phyloP scores from a whole-genome alignment of 1,284 basidiomycete genomes.

The Kwoniella shivajii region DNA sequence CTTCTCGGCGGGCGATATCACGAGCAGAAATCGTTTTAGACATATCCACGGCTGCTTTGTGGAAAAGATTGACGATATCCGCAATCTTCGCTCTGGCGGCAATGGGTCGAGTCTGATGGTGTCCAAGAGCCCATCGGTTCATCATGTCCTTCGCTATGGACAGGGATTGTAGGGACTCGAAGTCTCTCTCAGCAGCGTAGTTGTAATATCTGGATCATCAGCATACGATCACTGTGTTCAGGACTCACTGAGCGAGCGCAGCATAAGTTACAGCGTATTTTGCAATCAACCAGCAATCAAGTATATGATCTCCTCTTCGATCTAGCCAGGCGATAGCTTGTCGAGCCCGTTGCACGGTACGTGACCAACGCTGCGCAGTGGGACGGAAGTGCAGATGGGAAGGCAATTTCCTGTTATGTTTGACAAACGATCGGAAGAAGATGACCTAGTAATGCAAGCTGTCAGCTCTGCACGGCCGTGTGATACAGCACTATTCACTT shows the following conservation, averaged over 20 bases:
- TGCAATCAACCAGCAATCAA: constrained; percentile 19
- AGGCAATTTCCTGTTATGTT: constrained; percentile 17
- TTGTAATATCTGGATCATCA: constrained; percentile 12
- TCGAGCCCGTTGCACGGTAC: constrained; percentile 9
- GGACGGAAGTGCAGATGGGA: constrained; percentile 15
- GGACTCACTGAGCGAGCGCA: constrained; percentile 16
- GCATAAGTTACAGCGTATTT: constrained; percentile 14
- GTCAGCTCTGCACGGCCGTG: too few relatives aligned
- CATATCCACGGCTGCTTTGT: constrained; percentile 14
- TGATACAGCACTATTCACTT: too few relatives aligned
- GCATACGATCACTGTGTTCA: background rate
- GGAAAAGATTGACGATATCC: constrained; percentile 17
- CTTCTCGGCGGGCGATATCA: too few relatives aligned
- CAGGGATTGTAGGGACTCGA: constrained; percentile 7
- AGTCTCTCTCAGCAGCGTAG: constrained; percentile 13
- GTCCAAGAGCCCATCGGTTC: constrained; percentile 17
- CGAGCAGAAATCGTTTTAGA: too few relatives aligned
- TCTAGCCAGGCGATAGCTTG: constrained; percentile 12
- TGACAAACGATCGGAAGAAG: constrained; percentile 20
- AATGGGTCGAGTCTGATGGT: constrained; percentile 7
- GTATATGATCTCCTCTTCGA: constrained; percentile 8
- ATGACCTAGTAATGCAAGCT: too few relatives aligned
- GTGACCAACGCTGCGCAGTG: constrained; percentile 8
- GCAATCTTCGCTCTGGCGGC: constrained; percentile 16
- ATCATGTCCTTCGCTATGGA: constrained; percentile 15